Base-by-base conservation (phyloP, 1,139 yeast species). In the Tardiomyces digboiensis region DNA sequence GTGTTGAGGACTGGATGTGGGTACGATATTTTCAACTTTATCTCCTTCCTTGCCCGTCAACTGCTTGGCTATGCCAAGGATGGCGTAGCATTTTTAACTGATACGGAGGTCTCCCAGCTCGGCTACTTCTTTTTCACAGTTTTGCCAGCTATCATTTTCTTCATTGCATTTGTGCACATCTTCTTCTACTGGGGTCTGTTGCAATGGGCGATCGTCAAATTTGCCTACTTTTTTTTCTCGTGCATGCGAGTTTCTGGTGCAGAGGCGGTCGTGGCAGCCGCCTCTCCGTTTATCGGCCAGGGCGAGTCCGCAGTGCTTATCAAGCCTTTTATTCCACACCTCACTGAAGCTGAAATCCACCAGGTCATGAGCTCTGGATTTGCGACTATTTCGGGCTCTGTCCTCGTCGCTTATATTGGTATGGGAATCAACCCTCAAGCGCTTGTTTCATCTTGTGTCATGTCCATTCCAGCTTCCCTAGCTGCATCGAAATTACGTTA, bases 381-480 rank as follows among this genome's bases (percentile, higher is more conserved):
- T 58, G 77, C 83, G 10, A 79, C 85, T 41, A 78, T 79, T 52
- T 74, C 83, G 2, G 85, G 85, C 29, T 76, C 82, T 1, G 83
- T 78, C 22, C 68, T 79, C 52, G 83, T 77, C 10, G 76, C 83
- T 10, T 79, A 79, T 56, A 78, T 79, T 53, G 79, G 80, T 3
- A 69, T 79, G 59, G 85, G 85, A 39, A 70, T 78, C 52, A 76
- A 76, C 52, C 72, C 84, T 2, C 82, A 78, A 57, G 83, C 83
- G 7, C 67, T 79, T 54, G 77, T 79, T 21, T 74, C 82, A 19
- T 75, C 82, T 21, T 79, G 84, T 69, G 81, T 79, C 48, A 79
- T 79, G 85, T 78, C 83, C 2, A 78, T 79, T 57, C 85, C 85
- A 6, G 81, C 82, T 23, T 75, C 82, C 8, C 65, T 79, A 49